Conservation (phyloP, 345 rosid genomes). For the Iberis pinnata region DNA sequence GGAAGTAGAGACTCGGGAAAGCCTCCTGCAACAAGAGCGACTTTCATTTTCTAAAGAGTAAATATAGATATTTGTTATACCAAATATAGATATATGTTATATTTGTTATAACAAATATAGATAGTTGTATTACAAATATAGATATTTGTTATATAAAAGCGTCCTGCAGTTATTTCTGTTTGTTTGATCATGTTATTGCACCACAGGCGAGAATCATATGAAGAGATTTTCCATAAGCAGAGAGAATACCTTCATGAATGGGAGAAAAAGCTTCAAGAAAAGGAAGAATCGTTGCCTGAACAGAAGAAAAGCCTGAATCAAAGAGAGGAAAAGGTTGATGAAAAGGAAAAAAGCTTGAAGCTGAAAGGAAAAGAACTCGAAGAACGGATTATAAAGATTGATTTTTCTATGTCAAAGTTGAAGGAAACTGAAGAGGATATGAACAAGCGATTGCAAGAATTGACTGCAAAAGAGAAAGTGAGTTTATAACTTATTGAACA, state of each 20-base stretch:
- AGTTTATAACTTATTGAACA: conserved; percentile 16
- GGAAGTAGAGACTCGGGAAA: conserved; percentile 72
- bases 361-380: conserved; percentile 50
- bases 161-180: too few relatives aligned
- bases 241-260: conserved; percentile 66
- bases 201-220: conserved; percentile 67
- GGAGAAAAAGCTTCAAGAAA: conserved; percentile 55
- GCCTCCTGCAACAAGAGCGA: conserved; percentile 51
- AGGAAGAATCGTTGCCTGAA: conserved; percentile 48
- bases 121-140: too few relatives aligned
- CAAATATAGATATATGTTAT: too few relatives aligned
- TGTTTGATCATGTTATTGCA: conserved; percentile 2
- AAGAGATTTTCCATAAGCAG: conserved; percentile 49
- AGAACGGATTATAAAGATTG: conserved; percentile 43
- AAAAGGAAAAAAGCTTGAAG: conserved; percentile 41
- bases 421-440: conserved; percentile 56
- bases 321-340: conserved; percentile 56
- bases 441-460: conserved; percentile 41
- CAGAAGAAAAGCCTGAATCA: conserved; percentile 50
- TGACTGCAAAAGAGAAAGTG: conserved; percentile 65
- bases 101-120: too few relatives aligned
- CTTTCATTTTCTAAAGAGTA: conserved; percentile 67
- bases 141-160: too few relatives aligned
- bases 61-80: conserved; percentile 5
- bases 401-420: conserved; percentile 40